Conservation (phyloP, 2,329 filamentous ascomycete genomes). For the Nothopassalora personata region DNA sequence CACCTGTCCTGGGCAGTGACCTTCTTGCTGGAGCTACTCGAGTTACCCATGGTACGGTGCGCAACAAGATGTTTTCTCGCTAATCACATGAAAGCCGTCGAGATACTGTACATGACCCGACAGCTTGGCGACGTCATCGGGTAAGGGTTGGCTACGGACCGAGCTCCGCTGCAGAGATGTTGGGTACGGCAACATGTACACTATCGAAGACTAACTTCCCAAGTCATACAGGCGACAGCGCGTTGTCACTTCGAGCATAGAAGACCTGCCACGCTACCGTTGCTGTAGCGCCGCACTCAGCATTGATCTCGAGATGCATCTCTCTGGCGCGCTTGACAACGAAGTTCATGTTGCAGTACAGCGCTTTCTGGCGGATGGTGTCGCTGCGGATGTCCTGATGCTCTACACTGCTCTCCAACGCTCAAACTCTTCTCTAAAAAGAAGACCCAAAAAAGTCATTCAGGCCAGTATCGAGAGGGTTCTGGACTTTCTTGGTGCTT, state of each 20-base stretch:
- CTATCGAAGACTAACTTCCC: background rate
- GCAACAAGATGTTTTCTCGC: background rate
- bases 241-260: background rate
- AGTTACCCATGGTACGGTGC: slow-evolving; percentile 56
- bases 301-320: slow-evolving; percentile 6
- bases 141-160: background rate
- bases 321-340: slow-evolving; percentile 33
- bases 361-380: slow-evolving; percentile 26
- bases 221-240: background rate
- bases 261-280: background rate
- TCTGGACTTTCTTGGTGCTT: slow-evolving; percentile 63
- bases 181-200: background rate
- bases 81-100: background rate
- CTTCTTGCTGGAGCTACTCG: slow-evolving; percentile 54
- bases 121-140: background rate
- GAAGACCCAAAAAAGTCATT: slow-evolving; percentile 73
- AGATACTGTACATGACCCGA: background rate
- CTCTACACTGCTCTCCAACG: slow-evolving; percentile 76
- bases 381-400: slow-evolving; percentile 19
- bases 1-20: slow-evolving; percentile 83
- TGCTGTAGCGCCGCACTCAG: background rate
- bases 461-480: slow-evolving; percentile 84
- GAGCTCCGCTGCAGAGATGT: slow-evolving; percentile 3
- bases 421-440: slow-evolving; percentile 80
- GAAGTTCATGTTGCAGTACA: slow-evolving; percentile 51